Conservation (phyloP, 306 rosid genomes). For the Rosa chinensis region DNA sequence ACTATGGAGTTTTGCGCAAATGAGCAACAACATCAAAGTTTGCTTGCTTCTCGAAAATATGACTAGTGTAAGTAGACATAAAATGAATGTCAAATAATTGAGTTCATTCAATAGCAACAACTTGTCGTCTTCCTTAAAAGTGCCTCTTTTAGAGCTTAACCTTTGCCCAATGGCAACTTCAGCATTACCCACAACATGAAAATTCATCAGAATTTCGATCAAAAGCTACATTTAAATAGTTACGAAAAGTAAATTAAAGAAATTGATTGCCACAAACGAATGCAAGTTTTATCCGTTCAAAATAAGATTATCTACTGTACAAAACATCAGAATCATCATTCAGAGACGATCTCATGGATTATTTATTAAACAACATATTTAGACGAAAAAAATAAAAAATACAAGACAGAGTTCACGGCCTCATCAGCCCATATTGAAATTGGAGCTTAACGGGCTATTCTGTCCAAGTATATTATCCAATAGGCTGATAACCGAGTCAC, state of each 20-base stretch:
- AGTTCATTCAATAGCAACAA: too few species aligned
- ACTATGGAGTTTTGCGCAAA: not conserved
- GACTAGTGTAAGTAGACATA: not conserved
- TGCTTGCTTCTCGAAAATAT: too few species aligned
- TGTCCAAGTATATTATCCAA: not conserved
- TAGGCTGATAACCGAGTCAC: not conserved
- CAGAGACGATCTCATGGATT: not conserved
- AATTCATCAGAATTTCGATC: not conserved
- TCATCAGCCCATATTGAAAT: not conserved
- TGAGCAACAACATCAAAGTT: not conserved
- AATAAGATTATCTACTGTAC: not conserved
- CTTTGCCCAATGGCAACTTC: too few species aligned
- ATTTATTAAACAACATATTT: not conserved
- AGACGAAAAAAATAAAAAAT: not conserved
- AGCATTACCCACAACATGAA: not conserved
- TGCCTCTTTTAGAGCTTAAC: too few species aligned
- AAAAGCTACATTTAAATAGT: not conserved
- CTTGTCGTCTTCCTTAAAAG: too few species aligned
- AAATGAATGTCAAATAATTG: not conserved
- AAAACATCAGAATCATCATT: not conserved
- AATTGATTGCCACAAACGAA: not conserved
- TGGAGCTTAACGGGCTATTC: not conserved
- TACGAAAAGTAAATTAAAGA: not conserved
- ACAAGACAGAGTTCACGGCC: not conserved
- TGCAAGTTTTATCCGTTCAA: too few species aligned